phyloP scores from a whole-genome alignment of 2,329 filamentous ascomycete genomes.

The Colletotrichum sp. region DNA sequence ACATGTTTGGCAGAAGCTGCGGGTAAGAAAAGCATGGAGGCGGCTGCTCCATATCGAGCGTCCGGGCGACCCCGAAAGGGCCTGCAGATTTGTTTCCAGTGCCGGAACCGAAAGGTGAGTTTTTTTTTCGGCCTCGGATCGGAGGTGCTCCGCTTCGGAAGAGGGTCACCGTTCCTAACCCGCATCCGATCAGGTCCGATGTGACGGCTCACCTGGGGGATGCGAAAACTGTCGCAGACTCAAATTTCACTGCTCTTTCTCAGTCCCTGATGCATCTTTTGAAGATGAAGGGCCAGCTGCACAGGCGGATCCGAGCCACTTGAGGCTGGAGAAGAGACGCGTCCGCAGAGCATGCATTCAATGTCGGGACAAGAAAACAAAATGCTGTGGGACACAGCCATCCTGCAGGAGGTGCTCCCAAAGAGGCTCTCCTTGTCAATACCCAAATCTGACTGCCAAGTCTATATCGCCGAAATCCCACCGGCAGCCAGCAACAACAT shows the following conservation, averaged over 20 bases:
- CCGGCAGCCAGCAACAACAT: background rate
- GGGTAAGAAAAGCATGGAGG: conserved; percentile 5
- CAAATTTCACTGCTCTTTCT: conserved; percentile 16
- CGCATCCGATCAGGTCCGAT: conserved; percentile 6
- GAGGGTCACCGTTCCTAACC: background rate
- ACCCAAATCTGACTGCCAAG: background rate
- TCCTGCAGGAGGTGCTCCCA: background rate
- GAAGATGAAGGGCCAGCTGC: background rate
- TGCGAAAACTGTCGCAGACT: conserved; percentile 15
- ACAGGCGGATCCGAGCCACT: background rate
- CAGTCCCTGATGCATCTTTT: background rate
- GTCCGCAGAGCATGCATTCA: conserved; percentile 12
- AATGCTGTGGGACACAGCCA: conserved; percentile 11
- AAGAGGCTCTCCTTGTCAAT: conserved; percentile 2
- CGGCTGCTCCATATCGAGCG: background rate
- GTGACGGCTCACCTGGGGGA: conserved; percentile 6
- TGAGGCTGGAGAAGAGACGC: conserved; percentile 9
- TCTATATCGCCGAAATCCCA: background rate
- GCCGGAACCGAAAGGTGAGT: conserved; percentile 18
- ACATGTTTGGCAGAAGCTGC: background rate
- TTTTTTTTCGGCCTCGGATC: background rate
- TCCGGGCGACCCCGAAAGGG: conserved; percentile 12
- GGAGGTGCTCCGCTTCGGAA: background rate
- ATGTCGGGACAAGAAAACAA: conserved; percentile 15
- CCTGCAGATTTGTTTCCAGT: conserved; percentile 17